Conservation (phyloP, 345 rosid genomes). For the Gossypium thurberi region DNA sequence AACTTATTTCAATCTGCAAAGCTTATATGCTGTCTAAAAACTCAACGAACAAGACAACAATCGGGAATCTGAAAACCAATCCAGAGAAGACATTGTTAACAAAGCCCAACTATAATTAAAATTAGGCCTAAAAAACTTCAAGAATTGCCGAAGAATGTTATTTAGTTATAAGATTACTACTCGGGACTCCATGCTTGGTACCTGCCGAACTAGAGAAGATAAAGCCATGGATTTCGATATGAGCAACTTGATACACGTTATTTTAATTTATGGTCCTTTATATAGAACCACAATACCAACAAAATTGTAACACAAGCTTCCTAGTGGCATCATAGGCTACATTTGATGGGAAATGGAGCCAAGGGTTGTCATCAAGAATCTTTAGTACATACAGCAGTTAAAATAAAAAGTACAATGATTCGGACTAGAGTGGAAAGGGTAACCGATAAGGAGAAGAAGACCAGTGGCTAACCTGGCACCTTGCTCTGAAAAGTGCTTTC, state of each 20-base stretch:
- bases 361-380: not conserved
- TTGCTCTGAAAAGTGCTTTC: constrained; percentile 77
- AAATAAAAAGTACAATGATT: not conserved
- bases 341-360: not conserved
- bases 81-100: not conserved
- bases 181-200: not conserved
- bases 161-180: not conserved
- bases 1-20: not conserved
- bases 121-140: not conserved
- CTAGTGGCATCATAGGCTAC: not conserved
- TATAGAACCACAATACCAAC: not conserved
- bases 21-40: not conserved
- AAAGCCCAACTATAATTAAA: not conserved
- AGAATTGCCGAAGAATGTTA: not conserved
- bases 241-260: not conserved
- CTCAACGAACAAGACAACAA: not conserved
- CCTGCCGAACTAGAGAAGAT: not conserved
- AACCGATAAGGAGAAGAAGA: constrained; percentile 9
- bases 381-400: not conserved
- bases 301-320: not conserved
- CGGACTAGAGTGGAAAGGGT: not conserved
- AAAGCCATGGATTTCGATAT: not conserved
- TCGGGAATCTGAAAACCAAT: not conserved
- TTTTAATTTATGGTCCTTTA: not conserved
- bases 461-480: constrained; percentile 60